A percentile compares a stretch with the other conserved stretches of the same genome.
These are phyloP conservation scores for Colletotrichum sansevieriae DNA, from an alignment of 2,329 filamentous ascomycete species.

Conservation along the genomic window DNA sequence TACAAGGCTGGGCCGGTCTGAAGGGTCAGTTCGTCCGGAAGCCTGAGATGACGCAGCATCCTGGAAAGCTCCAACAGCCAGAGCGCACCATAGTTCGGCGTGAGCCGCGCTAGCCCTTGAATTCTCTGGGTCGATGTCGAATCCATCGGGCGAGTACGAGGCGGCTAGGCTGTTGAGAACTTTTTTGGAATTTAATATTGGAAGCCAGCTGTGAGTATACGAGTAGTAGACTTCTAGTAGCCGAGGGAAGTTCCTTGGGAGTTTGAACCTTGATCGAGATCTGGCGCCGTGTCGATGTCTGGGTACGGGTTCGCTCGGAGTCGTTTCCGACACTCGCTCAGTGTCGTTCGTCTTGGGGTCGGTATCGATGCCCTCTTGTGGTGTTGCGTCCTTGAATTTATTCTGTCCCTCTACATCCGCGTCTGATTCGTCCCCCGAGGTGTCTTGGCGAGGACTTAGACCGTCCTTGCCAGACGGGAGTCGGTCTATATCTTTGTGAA, in stretches of 20 bases:
- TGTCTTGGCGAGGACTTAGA: conserved; percentile 49
- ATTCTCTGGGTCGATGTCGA: conserved; percentile 46
- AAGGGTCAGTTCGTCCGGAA: conserved; percentile 44
- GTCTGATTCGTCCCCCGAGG: conserved; percentile 51
- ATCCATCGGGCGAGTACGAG: conserved; percentile 55
- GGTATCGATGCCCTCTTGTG: conserved; percentile 1
- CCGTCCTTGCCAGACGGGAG: conserved; percentile 65
- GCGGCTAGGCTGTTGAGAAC: conserved; percentile 65
- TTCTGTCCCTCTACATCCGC: conserved; percentile 43
- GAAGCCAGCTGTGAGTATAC: conserved; percentile 83
- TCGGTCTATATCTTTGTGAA: conserved; percentile 73
- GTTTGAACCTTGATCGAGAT: conserved; percentile 43
- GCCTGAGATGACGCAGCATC: conserved; percentile 50
- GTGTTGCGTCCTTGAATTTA: conserved; percentile 30
- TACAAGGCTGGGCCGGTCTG: conserved; percentile 51
- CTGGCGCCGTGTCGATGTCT: conserved; percentile 30
- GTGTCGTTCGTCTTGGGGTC: conserved; percentile 17
- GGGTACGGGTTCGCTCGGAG: background rate
- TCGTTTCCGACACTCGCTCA: conserved; percentile 24
- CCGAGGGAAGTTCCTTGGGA: conserved; percentile 68
- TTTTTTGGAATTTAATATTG: conserved; percentile 75
- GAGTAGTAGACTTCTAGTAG: conserved; percentile 81
- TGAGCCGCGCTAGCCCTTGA: conserved; percentile 56
- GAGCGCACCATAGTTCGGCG: conserved; percentile 70
- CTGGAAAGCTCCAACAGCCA: conserved; percentile 70